phyloP scores from a whole-genome alignment of 495 filamentous ascomycete genomes.

The Halenospora varia region DNA sequence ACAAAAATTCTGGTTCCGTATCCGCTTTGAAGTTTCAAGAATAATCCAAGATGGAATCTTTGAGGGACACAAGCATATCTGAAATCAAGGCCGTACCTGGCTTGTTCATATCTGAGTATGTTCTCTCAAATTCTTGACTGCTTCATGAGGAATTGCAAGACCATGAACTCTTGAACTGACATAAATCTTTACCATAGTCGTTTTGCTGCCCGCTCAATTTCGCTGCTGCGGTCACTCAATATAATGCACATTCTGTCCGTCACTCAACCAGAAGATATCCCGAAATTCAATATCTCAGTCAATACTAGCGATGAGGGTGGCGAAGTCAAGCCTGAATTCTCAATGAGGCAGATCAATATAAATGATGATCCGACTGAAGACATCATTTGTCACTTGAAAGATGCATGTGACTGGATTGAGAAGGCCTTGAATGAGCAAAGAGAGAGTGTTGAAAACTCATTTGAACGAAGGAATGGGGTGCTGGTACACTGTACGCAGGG shows the following conservation, averaged over 20 bases:
- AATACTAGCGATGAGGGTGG: not conserved
- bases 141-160: too few species aligned
- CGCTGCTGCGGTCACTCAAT: not conserved
- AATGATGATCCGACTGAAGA: slow-evolving; percentile 1
- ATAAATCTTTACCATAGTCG: not conserved
- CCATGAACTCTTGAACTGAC: too few species aligned
- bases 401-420: not conserved
- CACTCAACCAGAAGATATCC: not conserved
- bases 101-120: not conserved
- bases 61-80: not conserved
- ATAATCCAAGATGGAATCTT: slow-evolving; percentile 11
- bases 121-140: too few species aligned
- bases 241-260: not conserved
- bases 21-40: too few species aligned
- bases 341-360: not conserved
- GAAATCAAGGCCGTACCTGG: not conserved
- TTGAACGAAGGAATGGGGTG: not conserved
- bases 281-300: not conserved
- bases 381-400: not conserved
- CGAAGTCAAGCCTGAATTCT: not conserved
- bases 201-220: not conserved
- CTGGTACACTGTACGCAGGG: slow-evolving; percentile 3
- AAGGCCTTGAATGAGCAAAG: not conserved
- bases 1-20: too few species aligned
- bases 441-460: not conserved